Evolutionary conservation across 352 stramenopile genomes (phyloP), one percentile per base, ranked within the genome.

Genomic region (Phytopythium boreale): DNA sequence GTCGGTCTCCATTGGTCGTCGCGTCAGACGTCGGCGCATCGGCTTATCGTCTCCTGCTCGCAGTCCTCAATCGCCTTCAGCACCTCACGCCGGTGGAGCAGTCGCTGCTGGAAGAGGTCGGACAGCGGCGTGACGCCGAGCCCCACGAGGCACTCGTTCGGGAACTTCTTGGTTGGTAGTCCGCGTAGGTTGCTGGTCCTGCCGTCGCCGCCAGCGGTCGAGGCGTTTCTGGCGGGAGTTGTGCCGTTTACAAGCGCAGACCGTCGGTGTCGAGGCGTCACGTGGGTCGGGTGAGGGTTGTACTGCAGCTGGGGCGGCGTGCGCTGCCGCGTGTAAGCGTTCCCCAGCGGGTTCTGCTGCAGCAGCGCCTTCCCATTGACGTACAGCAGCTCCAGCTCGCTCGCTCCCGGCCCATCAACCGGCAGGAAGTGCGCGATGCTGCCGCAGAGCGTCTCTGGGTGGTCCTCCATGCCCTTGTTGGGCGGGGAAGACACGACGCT

Each of bases 381-480:
- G 59, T 88, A 88, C 3, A 90, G 59, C 14, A 88, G 70, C 55
- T 82, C 74, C 2, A 76, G 60, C 7, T 59, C 37, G 37, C 37
- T 12, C 10, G 17, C 37, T 15, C 12, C 37, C 0, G 61, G 50
- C 22, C 67, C 46, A n/a, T 72, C 51, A 20, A 65, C 61, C 6
- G 82, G 77, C 29, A 87, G 51, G 49, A 81, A 90, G 59, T 92
- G 84, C 14, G 78, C 76, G 56, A 90, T 78, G 63, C 74, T 89
- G 15, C 84, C 84, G 29, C 84, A 92, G 0, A 92, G 66, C 8
- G 84, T 90, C 44, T 82, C 69, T 15, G 70, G 72, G 53, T 93
- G 82, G 1, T 72, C 62, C 26, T 71, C 51, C 61, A 87, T 79
- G 66, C 90, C 84, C 19, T 79, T 52, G 58, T 85, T 87, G n/a